Percentiles rank a stretch among this genome's conserved stretches.
phyloP scores from a whole-genome alignment of 192 early-diverging fungal species.

The Geosiphon pyriformis region DNA sequence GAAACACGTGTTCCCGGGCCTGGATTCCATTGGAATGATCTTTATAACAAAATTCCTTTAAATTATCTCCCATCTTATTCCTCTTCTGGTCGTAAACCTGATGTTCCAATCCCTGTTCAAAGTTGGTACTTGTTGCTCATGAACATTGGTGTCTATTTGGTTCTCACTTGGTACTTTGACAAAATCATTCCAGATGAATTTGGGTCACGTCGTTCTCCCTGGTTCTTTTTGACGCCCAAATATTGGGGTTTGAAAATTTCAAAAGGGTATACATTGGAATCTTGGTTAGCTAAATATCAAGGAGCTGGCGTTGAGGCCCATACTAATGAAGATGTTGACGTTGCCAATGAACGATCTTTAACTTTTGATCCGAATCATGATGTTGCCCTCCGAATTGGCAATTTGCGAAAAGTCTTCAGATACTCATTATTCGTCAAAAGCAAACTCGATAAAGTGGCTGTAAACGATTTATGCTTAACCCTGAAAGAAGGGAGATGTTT shows the following conservation, averaged over 20 bases:
- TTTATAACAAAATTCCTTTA: conserved; percentile 42
- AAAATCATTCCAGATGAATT: conserved; percentile 75
- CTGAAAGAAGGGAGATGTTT: conserved; percentile 39
- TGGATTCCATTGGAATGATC: conserved; percentile 47
- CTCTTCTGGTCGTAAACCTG: conserved; percentile 35
- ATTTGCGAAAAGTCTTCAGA: conserved; percentile 54
- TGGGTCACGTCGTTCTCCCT: conserved; percentile 41
- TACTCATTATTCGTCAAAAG: conserved; percentile 35
- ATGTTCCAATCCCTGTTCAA: conserved; percentile 54
- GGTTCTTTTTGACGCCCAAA: too few relatives aligned
- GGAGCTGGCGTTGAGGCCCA: conserved; percentile 21
- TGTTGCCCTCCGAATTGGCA: conserved; percentile 43
- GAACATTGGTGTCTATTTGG: conserved; percentile 51
- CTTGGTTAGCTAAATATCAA: conserved; percentile 22
- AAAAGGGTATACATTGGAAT: too few relatives aligned
- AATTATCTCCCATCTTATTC: conserved; percentile 46
- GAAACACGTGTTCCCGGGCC: conserved; percentile 61
- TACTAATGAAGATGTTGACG: conserved; percentile 50
- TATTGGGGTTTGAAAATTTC: too few relatives aligned
- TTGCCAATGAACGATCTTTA: conserved; percentile 33
- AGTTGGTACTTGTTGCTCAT: conserved; percentile 61
- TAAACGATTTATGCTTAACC: conserved; percentile 44
- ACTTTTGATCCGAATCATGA: conserved; percentile 41
- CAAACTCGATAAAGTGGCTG: conserved; percentile 45
- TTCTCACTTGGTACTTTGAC: conserved; percentile 70